Evolutionary conservation across 805 yeast species (phyloP).

Genomic region (Brettanomyces anomalus): DNA sequence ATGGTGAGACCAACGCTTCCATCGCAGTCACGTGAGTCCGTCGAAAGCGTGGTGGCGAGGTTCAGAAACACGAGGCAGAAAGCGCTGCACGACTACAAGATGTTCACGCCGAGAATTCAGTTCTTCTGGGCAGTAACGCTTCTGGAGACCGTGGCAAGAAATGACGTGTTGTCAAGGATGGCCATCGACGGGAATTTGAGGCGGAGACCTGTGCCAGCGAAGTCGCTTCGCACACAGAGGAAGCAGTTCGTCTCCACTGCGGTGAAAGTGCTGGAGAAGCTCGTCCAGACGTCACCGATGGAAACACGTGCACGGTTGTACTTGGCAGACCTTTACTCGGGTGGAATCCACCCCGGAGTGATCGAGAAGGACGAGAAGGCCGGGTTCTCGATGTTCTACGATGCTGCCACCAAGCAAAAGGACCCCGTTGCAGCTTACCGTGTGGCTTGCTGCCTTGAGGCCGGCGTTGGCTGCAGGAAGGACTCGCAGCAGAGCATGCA

Average conservation of each 20-base stretch:
- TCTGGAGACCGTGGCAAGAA: slow-evolving; percentile 36
- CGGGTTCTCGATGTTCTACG: slow-evolving; percentile 52
- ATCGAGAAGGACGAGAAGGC: slow-evolving; percentile 45
- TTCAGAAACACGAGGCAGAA: slow-evolving; percentile 23
- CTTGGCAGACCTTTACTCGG: slow-evolving; percentile 53
- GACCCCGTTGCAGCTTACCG: slow-evolving; percentile 59
- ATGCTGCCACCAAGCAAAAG: slow-evolving; percentile 44
- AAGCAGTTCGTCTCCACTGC: slow-evolving; percentile 50
- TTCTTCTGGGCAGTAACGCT: slow-evolving; percentile 54
- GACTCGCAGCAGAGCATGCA: slow-evolving; percentile 38
- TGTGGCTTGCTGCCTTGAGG: slow-evolving; percentile 62
- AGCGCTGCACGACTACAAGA: slow-evolving; percentile 27
- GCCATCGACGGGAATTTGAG: slow-evolving; percentile 38
- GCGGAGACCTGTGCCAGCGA: slow-evolving; percentile 29
- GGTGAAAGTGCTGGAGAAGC: slow-evolving; percentile 48
- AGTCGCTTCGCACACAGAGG: slow-evolving; percentile 41
- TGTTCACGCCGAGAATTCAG: slow-evolving; percentile 44
- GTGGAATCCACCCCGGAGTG: slow-evolving; percentile 36
- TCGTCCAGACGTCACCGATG: slow-evolving; percentile 36
- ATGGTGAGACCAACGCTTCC: slow-evolving; percentile 23
- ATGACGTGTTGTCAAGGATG: slow-evolving; percentile 33
- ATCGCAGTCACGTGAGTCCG: slow-evolving; percentile 21
- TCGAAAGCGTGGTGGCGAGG: slow-evolving; percentile 16
- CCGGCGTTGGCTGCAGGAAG: slow-evolving; percentile 45
- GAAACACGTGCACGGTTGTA: slow-evolving; percentile 50